phyloP scores from a whole-genome alignment of 2,329 filamentous ascomycete species.

The Canariomyces notabilis region DNA sequence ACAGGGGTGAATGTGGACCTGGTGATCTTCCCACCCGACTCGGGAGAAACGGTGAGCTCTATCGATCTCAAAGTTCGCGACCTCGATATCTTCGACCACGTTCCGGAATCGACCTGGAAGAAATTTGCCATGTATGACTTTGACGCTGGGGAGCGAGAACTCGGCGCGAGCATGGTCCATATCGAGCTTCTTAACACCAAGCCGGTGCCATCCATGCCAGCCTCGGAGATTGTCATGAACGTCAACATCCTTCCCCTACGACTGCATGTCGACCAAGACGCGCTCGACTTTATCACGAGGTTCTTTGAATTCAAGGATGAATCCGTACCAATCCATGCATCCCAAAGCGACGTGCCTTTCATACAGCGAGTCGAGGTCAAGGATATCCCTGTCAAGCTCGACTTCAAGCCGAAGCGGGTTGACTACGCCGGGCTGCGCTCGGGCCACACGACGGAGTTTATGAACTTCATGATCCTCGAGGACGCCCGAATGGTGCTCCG shows the following conservation, averaged over 20 bases:
- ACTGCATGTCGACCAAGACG: slow-evolving; percentile 94
- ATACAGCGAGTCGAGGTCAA: slow-evolving; percentile 86
- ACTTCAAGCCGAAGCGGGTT: slow-evolving; percentile 98
- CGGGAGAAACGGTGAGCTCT: slow-evolving; percentile 80
- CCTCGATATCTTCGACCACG: slow-evolving; percentile 87
- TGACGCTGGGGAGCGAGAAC: slow-evolving; percentile 79
- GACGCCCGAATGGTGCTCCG: slow-evolving; percentile 79
- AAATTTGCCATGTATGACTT: slow-evolving; percentile 95
- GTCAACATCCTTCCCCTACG: slow-evolving; percentile 76
- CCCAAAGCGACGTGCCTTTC: slow-evolving; percentile 72
- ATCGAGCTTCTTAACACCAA: slow-evolving; percentile 83
- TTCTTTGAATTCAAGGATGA: slow-evolving; percentile 99
- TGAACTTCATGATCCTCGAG: slow-evolving; percentile 96
- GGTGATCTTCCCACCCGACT: slow-evolving; percentile 69
- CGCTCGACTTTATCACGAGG: slow-evolving; percentile 90
- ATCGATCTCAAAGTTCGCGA: slow-evolving; percentile 77
- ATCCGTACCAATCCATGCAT: slow-evolving; percentile 46
- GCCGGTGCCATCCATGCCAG: slow-evolving; percentile 76
- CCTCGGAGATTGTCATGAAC: slow-evolving; percentile 82
- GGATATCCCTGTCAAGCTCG: slow-evolving; percentile 73
- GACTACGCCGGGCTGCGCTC: slow-evolving; percentile 91
- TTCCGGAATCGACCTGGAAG: slow-evolving; percentile 94
- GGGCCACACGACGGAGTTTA: slow-evolving; percentile 92
- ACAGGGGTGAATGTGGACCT: slow-evolving; percentile 79
- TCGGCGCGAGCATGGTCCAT: slow-evolving; percentile 83